Conservation (phyloP, 2,329 filamentous ascomycete species). For the Colletotrichum tofieldiae region DNA sequence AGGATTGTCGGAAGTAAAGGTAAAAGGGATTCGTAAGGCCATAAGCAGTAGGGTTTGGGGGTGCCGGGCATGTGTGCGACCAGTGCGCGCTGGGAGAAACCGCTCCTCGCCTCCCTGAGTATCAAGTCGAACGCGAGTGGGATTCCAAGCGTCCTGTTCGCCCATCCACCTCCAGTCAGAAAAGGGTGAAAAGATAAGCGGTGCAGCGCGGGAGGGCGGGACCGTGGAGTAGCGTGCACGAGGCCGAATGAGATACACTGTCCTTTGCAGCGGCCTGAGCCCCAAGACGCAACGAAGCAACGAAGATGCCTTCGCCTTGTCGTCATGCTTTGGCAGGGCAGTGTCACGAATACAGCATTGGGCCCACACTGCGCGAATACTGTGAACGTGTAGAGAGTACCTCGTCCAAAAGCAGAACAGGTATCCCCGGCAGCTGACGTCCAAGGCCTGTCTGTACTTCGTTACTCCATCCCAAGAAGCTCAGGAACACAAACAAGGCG, state of each 20-base stretch:
- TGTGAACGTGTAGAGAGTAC: background rate
- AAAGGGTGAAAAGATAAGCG: slow-evolving; percentile 2
- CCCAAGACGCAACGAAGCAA: slow-evolving; percentile 5
- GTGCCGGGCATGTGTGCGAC: slow-evolving; percentile 12
- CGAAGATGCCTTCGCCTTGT: slow-evolving; percentile 16
- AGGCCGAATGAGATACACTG: slow-evolving; percentile 3
- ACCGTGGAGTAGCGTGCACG: slow-evolving; percentile 7
- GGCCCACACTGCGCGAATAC: slow-evolving; percentile 31
- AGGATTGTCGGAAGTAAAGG: slow-evolving; percentile 25
- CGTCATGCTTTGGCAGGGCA: slow-evolving; percentile 38
- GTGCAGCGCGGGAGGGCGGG: background rate
- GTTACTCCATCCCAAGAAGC: background rate
- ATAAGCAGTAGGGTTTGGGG: background rate
- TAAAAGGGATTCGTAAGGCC: background rate
- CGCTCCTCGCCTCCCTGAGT: slow-evolving; percentile 5
- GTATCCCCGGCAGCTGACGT: slow-evolving; percentile 5
- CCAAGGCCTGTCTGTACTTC: slow-evolving; percentile 1
- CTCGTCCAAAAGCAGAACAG: background rate
- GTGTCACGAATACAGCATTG: slow-evolving; percentile 39
- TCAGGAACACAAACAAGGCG: background rate
- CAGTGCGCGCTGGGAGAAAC: slow-evolving; percentile 27
- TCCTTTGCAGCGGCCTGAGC: background rate
- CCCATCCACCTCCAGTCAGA: background rate
- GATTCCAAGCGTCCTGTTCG: slow-evolving; percentile 1
- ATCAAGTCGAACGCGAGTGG: background rate